Percentiles rank a stretch among this genome's conserved stretches.
Evolutionary conservation across 352 stramenopile genomes (phyloP).

Genomic region (Phytophthora agathidicida): DNA sequence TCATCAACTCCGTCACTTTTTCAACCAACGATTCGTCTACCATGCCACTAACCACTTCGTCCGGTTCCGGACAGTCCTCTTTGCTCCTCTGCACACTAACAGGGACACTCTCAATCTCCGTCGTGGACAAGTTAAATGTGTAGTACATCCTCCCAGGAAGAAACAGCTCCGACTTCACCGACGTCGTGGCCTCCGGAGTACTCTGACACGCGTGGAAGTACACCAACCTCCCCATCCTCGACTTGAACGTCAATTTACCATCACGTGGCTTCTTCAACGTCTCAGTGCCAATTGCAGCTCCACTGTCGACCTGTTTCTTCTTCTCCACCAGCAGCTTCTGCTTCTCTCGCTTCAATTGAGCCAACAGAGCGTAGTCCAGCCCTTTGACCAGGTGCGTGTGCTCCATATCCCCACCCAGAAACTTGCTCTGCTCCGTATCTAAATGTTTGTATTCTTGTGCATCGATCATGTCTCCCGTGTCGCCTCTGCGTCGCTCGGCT

Average conservation of each 20-base stretch:
- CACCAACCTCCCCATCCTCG: constrained; percentile 61
- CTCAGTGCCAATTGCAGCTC: background rate
- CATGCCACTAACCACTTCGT: constrained; percentile 63
- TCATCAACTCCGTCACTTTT: constrained; percentile 43
- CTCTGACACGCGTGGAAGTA: constrained; percentile 72
- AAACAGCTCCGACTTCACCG: constrained; percentile 67
- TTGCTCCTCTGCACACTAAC: constrained; percentile 74
- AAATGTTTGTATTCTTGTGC: constrained; percentile 58
- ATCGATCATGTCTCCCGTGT: constrained; percentile 48
- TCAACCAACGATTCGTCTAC: constrained; percentile 57
- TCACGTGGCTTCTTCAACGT: constrained; percentile 12
- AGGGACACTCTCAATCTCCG: constrained; percentile 56
- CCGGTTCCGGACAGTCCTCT: constrained; percentile 66
- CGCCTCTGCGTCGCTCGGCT: constrained; percentile 58
- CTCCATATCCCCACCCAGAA: constrained; percentile 79
- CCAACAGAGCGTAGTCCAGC: constrained; percentile 87
- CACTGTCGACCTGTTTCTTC: constrained; percentile 21
- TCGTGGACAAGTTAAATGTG: constrained; percentile 56
- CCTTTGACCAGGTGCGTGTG: constrained; percentile 91
- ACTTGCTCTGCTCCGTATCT: constrained; percentile 83
- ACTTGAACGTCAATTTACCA: constrained; percentile 61
- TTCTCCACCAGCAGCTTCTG: constrained; percentile 55
- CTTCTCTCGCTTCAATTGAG: constrained; percentile 86
- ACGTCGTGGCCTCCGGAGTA: constrained; percentile 9
- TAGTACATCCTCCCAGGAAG: constrained; percentile 79